phyloP scores from a whole-genome alignment of 768 basidiomycete species.

The Lactifluus volemus region DNA sequence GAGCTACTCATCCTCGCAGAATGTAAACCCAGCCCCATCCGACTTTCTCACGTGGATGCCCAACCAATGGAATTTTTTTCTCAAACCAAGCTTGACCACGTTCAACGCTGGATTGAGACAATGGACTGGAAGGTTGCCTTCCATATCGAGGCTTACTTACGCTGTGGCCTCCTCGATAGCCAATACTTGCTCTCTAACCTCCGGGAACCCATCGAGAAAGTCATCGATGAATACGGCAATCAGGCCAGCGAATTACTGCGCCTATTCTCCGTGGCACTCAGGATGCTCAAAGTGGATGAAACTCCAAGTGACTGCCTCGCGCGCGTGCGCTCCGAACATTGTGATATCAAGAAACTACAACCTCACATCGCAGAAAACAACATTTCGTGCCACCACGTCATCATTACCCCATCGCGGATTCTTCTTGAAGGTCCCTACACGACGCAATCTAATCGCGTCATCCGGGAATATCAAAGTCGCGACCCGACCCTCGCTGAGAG shows the following conservation, averaged over 20 bases:
- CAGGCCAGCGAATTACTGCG: slow-evolving; percentile 44
- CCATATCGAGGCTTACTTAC: slow-evolving; percentile 64
- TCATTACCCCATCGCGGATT: slow-evolving; percentile 66
- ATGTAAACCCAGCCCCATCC: slow-evolving; percentile 26
- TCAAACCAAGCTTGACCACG: slow-evolving; percentile 34
- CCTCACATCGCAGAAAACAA: slow-evolving; percentile 28
- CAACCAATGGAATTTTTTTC: slow-evolving; percentile 43
- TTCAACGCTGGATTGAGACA: slow-evolving; percentile 36
- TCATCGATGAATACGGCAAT: slow-evolving; percentile 29
- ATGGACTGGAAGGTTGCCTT: slow-evolving; percentile 65
- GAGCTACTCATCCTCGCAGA: slow-evolving; percentile 45
- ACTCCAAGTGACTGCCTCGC: slow-evolving; percentile 40
- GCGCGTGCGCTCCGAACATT: slow-evolving; percentile 25
- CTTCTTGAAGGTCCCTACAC: slow-evolving; percentile 70
- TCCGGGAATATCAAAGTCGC: slow-evolving; percentile 44
- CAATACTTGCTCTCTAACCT: slow-evolving; percentile 41
- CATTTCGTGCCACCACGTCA: slow-evolving; percentile 67
- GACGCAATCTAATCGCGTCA: slow-evolving; percentile 71
- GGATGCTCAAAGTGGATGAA: slow-evolving; percentile 35
- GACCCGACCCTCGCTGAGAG: slow-evolving; percentile 43
- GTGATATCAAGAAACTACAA: slow-evolving; percentile 14
- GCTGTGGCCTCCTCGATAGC: slow-evolving; percentile 55
- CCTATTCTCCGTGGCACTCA: slow-evolving; percentile 42
- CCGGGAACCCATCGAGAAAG: slow-evolving; percentile 33
- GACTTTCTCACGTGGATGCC: slow-evolving; percentile 39